Conservation (phyloP, 495 filamentous ascomycete species). For the Xylaria grammica region DNA sequence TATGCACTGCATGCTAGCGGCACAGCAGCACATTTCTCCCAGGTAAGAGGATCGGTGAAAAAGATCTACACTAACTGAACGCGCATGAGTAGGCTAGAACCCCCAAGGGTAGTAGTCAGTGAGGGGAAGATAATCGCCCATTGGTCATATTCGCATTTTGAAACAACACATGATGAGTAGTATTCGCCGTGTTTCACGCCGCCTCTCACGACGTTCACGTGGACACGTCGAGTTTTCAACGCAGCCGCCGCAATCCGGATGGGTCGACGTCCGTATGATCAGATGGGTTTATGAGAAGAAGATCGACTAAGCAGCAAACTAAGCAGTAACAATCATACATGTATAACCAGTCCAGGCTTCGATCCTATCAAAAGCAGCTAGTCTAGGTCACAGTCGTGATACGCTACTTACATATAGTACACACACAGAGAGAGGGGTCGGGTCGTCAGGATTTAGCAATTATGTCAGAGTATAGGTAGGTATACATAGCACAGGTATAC, state of each 20-base stretch:
- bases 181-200: conserved; percentile 15
- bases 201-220: conserved; percentile 6
- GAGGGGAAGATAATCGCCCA: conserved; percentile 7
- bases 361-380: no score
- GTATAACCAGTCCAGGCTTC: no score
- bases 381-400: no score
- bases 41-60: conserved; percentile 2
- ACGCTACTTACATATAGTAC: no score
- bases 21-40: conserved; percentile 14
- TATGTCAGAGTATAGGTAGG: no score
- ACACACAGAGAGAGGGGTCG: no score
- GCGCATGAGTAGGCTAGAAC: conserved; percentile 1
- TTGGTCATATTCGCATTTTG: conserved; percentile 12
- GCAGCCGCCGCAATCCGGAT: neutral
- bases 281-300: neutral
- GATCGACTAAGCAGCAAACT: neutral
- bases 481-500: no score
- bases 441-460: no score
- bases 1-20: conserved; percentile 18
- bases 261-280: conserved; percentile 3
- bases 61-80: conserved; percentile 3
- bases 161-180: conserved; percentile 18
- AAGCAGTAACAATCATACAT: no score
- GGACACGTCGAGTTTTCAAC: neutral
- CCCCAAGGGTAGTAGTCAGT: neutral